These are phyloP conservation scores for Citrus glauca DNA, from an alignment of 345 rosid species.

Conservation along the genomic window DNA sequence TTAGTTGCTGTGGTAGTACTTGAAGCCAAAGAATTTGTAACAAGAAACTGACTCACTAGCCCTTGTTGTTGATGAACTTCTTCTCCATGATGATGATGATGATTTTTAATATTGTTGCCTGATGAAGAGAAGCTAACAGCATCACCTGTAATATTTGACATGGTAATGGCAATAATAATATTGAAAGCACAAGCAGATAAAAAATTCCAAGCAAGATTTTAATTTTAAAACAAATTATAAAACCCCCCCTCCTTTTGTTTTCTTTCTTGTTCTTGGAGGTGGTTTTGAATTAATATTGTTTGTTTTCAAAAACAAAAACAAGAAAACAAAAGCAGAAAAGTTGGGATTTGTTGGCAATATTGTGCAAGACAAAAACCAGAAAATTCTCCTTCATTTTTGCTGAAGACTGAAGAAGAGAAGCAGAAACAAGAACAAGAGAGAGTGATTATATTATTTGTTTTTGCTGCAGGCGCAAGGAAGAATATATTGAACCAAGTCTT, in stretches of 20 bases:
- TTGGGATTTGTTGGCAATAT: constrained; percentile 18
- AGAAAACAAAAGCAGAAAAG: constrained; percentile 5
- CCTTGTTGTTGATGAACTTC: constrained; percentile 12
- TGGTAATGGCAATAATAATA: constrained; percentile 5
- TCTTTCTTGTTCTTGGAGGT: constrained; percentile 7
- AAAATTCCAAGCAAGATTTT: not conserved
- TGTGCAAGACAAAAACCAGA: constrained; percentile 36
- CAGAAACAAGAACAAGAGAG: not conserved
- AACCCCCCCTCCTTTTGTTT: constrained; percentile 3
- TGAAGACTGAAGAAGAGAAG: not conserved
- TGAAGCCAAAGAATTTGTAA: constrained; percentile 22
- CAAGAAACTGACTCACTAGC: constrained; percentile 11
- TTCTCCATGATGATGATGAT: constrained; percentile 10
- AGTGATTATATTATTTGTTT: not conserved
- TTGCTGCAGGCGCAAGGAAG: constrained; percentile 2
- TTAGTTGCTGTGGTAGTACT: constrained; percentile 3
- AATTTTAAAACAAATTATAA: constrained; percentile 5
- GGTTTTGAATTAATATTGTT: not conserved
- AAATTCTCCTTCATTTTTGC: constrained; percentile 37
- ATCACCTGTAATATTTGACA: constrained; percentile 37
- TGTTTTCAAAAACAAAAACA: not conserved
- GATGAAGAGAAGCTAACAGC: constrained; percentile 33
- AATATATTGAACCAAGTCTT: constrained; percentile 6
- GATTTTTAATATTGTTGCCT: constrained; percentile 11
- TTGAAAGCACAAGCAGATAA: not conserved